Percentiles rank a stretch among this genome's conserved stretches.
phyloP scores from a whole-genome alignment of 1,284 basidiomycete species.

The Mycena sp. region DNA sequence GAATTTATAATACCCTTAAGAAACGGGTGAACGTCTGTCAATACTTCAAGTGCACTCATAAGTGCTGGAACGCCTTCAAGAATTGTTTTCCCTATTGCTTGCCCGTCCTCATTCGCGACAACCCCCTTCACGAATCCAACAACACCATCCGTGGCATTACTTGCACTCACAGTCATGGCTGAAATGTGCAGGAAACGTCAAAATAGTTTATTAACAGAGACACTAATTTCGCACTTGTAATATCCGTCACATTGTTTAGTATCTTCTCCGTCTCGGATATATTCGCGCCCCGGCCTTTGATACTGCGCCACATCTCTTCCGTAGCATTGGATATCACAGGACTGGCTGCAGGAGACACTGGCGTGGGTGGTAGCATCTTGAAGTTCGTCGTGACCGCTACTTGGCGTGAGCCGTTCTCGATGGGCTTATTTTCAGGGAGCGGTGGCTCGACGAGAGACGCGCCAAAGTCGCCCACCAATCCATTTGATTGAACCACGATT shows the following conservation, averaged over 20 bases:
- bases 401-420: background rate
- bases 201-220: background rate
- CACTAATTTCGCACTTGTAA: background rate
- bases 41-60: background rate
- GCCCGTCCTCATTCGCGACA: background rate
- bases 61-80: background rate
- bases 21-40: slow-evolving; percentile 20
- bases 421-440: background rate
- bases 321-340: background rate
- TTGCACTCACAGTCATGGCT: background rate
- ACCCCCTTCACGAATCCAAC: background rate
- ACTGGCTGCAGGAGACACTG: slow-evolving; percentile 2
- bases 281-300: background rate
- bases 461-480: too few relatives aligned
- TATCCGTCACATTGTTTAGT: slow-evolving; percentile 4
- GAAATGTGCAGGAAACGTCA: background rate
- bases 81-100: background rate
- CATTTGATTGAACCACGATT: too few relatives aligned
- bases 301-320: slow-evolving; percentile 9
- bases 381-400: background rate
- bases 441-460: too few relatives aligned
- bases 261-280: slow-evolving; percentile 3
- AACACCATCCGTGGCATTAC: slow-evolving; percentile 7
- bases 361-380: slow-evolving; percentile 7
- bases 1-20: slow-evolving; percentile 5